These are phyloP conservation scores for Quercus aquifolioides DNA, from an alignment of 306 rosid genomes.

Conservation along the genomic window DNA sequence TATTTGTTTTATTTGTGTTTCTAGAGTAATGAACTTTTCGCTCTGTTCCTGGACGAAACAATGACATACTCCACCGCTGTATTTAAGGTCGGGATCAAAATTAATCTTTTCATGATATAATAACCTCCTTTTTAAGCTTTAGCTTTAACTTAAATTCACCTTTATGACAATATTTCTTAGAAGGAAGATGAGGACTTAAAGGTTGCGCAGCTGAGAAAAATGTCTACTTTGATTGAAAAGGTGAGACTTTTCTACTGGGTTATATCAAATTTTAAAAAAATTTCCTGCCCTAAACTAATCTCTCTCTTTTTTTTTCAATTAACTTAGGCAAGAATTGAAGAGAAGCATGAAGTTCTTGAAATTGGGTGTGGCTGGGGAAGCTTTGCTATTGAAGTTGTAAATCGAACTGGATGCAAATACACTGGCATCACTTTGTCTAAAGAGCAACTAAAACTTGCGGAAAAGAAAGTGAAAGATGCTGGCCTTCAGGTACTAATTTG, in stretches of 20 bases:
- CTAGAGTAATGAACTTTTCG: slow-evolving; percentile 84
- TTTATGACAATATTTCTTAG: slow-evolving; percentile 26
- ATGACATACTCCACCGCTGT: slow-evolving; percentile 87
- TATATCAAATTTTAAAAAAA: no score
- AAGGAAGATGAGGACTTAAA: slow-evolving; percentile 62
- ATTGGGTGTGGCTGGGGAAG: slow-evolving; percentile 94
- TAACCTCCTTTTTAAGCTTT: slow-evolving; percentile 2
- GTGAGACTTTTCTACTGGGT: slow-evolving; percentile 18
- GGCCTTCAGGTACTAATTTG: slow-evolving; percentile 65
- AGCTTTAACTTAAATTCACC: background rate
- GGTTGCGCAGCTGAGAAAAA: slow-evolving; percentile 73
- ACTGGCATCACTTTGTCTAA: slow-evolving; percentile 80
- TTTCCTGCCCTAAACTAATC: no score
- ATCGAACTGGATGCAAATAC: slow-evolving; percentile 72
- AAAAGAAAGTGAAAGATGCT: slow-evolving; percentile 57
- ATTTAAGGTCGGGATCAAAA: slow-evolving; percentile 63
- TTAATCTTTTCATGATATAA: background rate
- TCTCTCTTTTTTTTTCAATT: background rate
- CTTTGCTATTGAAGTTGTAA: slow-evolving; percentile 79
- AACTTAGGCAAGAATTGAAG: slow-evolving; percentile 56
- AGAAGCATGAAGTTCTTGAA: slow-evolving; percentile 76
- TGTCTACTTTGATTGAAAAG: slow-evolving; percentile 62
- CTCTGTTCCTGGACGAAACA: slow-evolving; percentile 79
- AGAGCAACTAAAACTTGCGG: slow-evolving; percentile 79
- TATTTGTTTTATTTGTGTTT: slow-evolving; percentile 22